Evolutionary conservation across 2,329 filamentous ascomycete species (phyloP), one percentile per base, ranked within the genome.

Genomic region (Leptographium flavum): DNA sequence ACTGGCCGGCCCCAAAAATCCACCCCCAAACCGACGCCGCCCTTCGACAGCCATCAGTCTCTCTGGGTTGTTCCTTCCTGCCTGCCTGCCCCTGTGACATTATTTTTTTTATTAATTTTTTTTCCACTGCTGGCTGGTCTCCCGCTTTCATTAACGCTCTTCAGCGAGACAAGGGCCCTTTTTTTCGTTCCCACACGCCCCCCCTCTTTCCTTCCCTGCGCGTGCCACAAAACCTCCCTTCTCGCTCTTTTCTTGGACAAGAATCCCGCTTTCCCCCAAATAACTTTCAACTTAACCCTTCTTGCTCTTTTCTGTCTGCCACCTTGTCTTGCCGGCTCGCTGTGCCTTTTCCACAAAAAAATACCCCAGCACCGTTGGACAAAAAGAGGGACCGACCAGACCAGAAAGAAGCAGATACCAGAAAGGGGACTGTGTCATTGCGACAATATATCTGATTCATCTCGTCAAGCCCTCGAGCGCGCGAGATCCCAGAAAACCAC

Each of bases 241-340:
- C 40, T 45, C 46, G 38, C 44, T 48, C 46, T 42, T 47, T 45
- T 46, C 50, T 50, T 43, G 42, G 49, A 51, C 46, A 41, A 48
- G 47, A 48, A 52, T 46, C 32, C 43, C 47, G 47, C 46, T 50
- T 51, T 49, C 49, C 49, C 47, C 47, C 47, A 49, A 52, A 50
- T 50, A 51, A 50, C 47, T 45, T 45, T 36, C 41, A 49, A 47
- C 46, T 48, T 43, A 38, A 37, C 47, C 46, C 50, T 48, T 45
- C 45, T 49, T 47, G 42, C 37, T 31, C 38, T 31, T 42, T 47
- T 43, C 40, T 43, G 28, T 31, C 30, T 31, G 23, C 41, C 35
- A 14, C 33, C 39, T 23, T 41, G 31, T 39, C 38, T 25, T 31
- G 35, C 33, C 43, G 35, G 38, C 25, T 39, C 28, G 33, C 23